phyloP scores from a whole-genome alignment of 805 yeast species.

The Komagataella kurtzmanii region DNA sequence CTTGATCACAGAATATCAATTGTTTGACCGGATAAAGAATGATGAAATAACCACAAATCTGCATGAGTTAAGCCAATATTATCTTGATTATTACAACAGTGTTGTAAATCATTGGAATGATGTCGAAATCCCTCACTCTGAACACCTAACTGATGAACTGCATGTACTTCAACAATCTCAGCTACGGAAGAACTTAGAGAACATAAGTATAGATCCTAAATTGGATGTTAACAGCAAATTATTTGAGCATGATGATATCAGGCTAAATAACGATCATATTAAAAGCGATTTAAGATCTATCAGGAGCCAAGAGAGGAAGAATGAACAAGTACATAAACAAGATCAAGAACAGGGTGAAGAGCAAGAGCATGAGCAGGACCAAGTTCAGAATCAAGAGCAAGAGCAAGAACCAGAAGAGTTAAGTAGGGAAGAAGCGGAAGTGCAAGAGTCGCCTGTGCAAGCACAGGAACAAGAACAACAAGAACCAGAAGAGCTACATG shows the following conservation, averaged over 20 bases:
- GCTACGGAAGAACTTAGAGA: background rate
- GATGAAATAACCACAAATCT: slow-evolving; percentile 64
- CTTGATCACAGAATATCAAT: slow-evolving; percentile 35
- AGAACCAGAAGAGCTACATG: background rate
- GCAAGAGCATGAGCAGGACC: background rate
- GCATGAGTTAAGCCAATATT: slow-evolving; percentile 59
- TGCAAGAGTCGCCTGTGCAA: background rate
- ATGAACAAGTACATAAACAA: background rate
- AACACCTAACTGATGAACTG: background rate
- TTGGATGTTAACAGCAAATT: slow-evolving; percentile 11
- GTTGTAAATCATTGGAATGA: slow-evolving; percentile 61
- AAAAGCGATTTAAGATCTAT: slow-evolving; percentile 8
- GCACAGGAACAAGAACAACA: background rate
- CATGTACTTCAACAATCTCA: background rate
- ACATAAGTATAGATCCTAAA: slow-evolving; percentile 1
- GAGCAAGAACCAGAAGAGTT: background rate
- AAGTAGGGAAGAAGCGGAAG: background rate
- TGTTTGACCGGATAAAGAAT: slow-evolving; percentile 73
- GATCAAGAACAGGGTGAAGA: background rate
- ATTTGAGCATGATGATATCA: slow-evolving; percentile 13
- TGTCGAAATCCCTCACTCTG: slow-evolving; percentile 19
- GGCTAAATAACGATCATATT: slow-evolving; percentile 13
- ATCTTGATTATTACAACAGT: slow-evolving; percentile 58
- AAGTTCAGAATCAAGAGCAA: slow-evolving; percentile 1
- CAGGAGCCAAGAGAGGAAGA: slow-evolving; percentile 2